A percentile compares a stretch with the other conserved stretches of the same genome.
Conservation (phyloP, 225 moss, liverwort and hornwort genomes). For the Takakia lepidozioides region DNA sequence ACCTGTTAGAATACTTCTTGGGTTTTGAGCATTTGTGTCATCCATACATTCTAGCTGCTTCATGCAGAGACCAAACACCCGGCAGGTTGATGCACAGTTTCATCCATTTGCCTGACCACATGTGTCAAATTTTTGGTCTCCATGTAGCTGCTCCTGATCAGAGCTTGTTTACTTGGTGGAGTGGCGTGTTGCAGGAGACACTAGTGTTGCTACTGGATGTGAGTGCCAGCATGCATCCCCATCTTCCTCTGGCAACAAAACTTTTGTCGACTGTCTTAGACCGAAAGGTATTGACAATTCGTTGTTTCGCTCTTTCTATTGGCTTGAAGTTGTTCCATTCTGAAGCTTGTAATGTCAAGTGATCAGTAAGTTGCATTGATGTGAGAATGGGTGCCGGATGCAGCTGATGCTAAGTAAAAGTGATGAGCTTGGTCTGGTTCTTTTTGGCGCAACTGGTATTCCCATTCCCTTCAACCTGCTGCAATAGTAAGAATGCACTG, state of each 20-base stretch:
- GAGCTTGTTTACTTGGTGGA: no score
- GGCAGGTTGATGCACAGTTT: no score
- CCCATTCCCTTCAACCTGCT: no score
- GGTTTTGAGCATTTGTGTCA: no score
- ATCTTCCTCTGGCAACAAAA: conserved; percentile 54
- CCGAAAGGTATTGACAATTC: conserved; percentile 38
- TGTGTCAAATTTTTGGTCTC: no score
- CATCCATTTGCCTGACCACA: no score
- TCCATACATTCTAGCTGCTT: no score
- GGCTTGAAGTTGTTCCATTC: background rate
- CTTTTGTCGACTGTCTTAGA: conserved; percentile 60
- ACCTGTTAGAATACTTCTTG: no score
- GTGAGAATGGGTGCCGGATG: no score
- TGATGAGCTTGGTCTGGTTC: conserved; percentile 78
- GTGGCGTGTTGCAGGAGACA: conserved; percentile 72
- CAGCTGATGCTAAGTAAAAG: conserved; percentile 67
- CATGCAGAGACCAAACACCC: no score
- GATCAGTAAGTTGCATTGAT: conserved; percentile 7
- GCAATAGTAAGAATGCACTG: no score
- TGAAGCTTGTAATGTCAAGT: background rate
- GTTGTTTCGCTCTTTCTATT: background rate
- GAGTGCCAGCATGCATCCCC: conserved; percentile 77
- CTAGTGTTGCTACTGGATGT: conserved; percentile 74
- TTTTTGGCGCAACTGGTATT: conserved; percentile 75
- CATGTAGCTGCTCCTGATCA: no score